phyloP scores from a whole-genome alignment of 2,329 filamentous ascomycete species.

The Fonsecaea pugnacius region DNA sequence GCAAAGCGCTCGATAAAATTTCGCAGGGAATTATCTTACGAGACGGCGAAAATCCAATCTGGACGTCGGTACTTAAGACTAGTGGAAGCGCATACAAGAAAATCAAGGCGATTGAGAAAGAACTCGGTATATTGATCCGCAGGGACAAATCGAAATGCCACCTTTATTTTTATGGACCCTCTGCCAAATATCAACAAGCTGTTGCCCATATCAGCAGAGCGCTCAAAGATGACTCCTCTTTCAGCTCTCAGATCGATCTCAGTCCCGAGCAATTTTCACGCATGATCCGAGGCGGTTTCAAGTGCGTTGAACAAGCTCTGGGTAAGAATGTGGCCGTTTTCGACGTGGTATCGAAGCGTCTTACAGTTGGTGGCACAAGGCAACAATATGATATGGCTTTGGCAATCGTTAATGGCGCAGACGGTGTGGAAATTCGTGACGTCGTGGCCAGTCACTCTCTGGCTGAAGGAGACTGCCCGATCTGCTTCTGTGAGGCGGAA shows the following conservation, averaged over 20 bases:
- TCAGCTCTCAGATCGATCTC: slow-evolving; percentile 28
- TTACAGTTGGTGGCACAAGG: slow-evolving; percentile 31
- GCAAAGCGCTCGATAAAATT: slow-evolving; percentile 18
- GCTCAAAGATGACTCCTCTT: slow-evolving; percentile 29
- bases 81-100: slow-evolving; percentile 35
- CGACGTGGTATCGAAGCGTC: slow-evolving; percentile 33
- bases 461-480: slow-evolving; percentile 28
- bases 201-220: slow-evolving; percentile 28
- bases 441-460: not conserved
- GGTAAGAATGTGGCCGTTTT: slow-evolving; percentile 34
- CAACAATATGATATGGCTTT: slow-evolving; percentile 31
- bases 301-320: slow-evolving; percentile 28
- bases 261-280: slow-evolving; percentile 32
- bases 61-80: slow-evolving; percentile 23
- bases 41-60: slow-evolving; percentile 11
- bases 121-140: slow-evolving; percentile 34
- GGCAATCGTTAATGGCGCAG: slow-evolving; percentile 30
- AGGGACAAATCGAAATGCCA: slow-evolving; percentile 37
- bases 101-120: slow-evolving; percentile 35
- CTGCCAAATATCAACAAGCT: slow-evolving; percentile 34
- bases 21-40: slow-evolving; percentile 12
- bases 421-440: slow-evolving; percentile 12
- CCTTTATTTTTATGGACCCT: slow-evolving; percentile 35
- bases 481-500: slow-evolving; percentile 37
- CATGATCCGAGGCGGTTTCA: slow-evolving; percentile 34